Evolutionary conservation across 148 eudicot species (phyloP), one percentile per base, ranked within the genome.

Genomic region (Spergularia marina): DNA sequence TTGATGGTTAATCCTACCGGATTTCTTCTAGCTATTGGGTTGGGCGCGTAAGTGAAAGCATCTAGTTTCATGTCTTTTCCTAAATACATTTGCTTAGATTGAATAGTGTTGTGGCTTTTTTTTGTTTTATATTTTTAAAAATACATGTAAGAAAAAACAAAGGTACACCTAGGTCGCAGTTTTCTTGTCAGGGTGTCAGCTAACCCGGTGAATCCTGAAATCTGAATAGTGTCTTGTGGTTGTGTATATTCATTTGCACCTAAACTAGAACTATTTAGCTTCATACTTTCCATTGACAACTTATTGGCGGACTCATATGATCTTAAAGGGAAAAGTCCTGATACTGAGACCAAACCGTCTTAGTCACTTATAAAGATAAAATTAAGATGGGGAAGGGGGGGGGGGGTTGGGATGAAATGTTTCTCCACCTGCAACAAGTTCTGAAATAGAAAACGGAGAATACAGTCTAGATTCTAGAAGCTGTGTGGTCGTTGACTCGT

Each of bases 1-100:
- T 76, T 92, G 82, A 86, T 86, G 92, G 96, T 95, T 75, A 85
- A 88, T 65, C 98, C 98, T 77, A 41, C 89, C 73, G 67, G 86
- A 73, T 92, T 90, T 78, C 89, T 92, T 73, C 77, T 87, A 51
- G 97, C 91, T 74, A 86, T 89, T 75, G 85, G 81, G 52, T 74
- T 90, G 91, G 97, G 98, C 85, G 86, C 75, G 97, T 94, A 91
- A 76, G 97, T 83, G 69, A 62, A 68, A 64, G 25, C 61, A 53
- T 74, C 39, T 70, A 41, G 41, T 15, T 44, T 76, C 54, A 44
- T 17, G 20, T 10, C 55, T 9, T 41, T 63, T 49, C 30, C 15
- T 12, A 1, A 4, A 41, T 62, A 40, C 20, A 53, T 41, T 72
- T 74, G 59, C 72, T 12, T 68, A 68, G n/a, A 5, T 15, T 63